These are phyloP conservation scores for Ambrosia hybrid DNA, from an alignment of 140 eudicot species.

Conservation along the genomic window DNA sequence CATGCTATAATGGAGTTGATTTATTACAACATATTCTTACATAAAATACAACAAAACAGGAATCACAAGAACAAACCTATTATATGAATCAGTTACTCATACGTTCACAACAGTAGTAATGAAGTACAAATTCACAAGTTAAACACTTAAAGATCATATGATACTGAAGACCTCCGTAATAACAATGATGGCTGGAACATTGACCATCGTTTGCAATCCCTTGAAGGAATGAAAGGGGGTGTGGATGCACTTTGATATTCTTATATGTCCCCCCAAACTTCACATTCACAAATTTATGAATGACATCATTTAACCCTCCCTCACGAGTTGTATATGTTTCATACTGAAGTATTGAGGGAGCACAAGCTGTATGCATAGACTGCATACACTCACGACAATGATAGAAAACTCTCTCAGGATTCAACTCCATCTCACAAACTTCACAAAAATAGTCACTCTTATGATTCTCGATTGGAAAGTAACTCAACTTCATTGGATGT, in stretches of 20 bases:
- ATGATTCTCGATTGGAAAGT: too few species aligned
- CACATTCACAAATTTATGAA: neutral
- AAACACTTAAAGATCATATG: neutral
- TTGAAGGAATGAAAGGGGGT: constrained; percentile 6
- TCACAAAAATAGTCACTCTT: too few species aligned
- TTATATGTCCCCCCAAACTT: constrained; percentile 14
- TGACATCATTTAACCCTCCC: neutral
- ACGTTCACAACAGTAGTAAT: neutral
- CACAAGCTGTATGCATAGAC: constrained; percentile 7
- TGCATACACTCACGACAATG: constrained; percentile 4
- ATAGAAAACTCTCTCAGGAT: neutral
- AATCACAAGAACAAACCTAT: too few species aligned
- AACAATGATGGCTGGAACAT: neutral
- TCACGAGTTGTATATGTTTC: neutral
- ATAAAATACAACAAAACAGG: too few species aligned
- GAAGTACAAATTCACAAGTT: neutral
- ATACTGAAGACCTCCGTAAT: neutral
- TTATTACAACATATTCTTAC: too few species aligned
- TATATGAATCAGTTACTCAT: too few species aligned
- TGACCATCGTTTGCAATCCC: neutral
- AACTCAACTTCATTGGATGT: too few species aligned
- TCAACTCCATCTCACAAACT: neutral
- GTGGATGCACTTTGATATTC: neutral
- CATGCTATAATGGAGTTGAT: too few species aligned
- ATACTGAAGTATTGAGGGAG: neutral